Percentiles rank a stretch among this genome's conserved stretches.
Conservation (phyloP, 1,139 yeast species). For the Blastobotrys elegans region DNA sequence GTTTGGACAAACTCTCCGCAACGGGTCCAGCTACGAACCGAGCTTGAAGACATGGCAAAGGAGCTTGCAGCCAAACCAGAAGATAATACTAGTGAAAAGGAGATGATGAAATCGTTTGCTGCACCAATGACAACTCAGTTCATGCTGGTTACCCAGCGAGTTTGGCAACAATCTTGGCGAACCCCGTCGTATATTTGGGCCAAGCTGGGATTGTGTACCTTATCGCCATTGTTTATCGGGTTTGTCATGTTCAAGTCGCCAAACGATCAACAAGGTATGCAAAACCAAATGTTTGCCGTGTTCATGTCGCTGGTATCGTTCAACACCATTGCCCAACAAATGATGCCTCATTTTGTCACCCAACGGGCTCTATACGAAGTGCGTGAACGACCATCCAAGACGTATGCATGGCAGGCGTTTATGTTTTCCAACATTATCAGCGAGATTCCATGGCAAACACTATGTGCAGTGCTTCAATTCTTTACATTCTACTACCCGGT, state of each 20-base stretch:
- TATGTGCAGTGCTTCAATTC: conserved; percentile 61
- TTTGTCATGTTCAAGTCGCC: conserved; percentile 69
- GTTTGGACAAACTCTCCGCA: conserved; percentile 63
- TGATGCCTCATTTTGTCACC: conserved; percentile 61
- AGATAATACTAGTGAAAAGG: conserved; percentile 18
- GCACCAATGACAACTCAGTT: conserved; percentile 47
- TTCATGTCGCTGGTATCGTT: conserved; percentile 64
- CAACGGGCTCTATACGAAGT: conserved; percentile 82
- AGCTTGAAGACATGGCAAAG: conserved; percentile 26
- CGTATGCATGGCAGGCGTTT: conserved; percentile 57
- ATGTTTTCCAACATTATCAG: conserved; percentile 60
- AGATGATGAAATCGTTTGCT: conserved; percentile 34
- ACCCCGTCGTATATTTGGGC: conserved; percentile 69
- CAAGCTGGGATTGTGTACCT: conserved; percentile 49
- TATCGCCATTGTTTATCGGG: conserved; percentile 61
- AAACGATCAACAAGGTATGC: conserved; percentile 45
- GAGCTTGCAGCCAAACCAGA: conserved; percentile 23
- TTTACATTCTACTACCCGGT: conserved; percentile 81
- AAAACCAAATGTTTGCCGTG: conserved; percentile 49
- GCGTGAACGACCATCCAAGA: conserved; percentile 77
- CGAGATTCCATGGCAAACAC: conserved; percentile 71
- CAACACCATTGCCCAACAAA: conserved; percentile 64
- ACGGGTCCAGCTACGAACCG: conserved; percentile 38
- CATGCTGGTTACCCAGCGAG: conserved; percentile 45
- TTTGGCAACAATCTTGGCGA: conserved; percentile 65